phyloP scores from a whole-genome alignment of 352 stramenopile species.

The Elongisporangium prolatum region DNA sequence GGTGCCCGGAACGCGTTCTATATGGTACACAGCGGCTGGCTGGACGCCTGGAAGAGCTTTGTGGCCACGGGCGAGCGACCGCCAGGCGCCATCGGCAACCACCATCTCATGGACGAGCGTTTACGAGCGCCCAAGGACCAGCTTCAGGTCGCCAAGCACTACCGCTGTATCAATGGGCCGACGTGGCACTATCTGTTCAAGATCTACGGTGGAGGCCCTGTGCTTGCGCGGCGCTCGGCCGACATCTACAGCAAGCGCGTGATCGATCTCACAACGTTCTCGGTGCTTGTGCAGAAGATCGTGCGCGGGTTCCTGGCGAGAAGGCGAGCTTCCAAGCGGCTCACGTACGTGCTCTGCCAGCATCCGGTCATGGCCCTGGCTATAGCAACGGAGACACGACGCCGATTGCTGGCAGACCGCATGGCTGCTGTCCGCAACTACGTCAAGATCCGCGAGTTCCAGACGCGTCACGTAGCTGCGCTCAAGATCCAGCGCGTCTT shows the following conservation, averaged over 20 bases:
- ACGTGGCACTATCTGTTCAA: conserved; percentile 45
- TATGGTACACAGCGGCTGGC: conserved; percentile 30
- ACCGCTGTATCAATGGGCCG: conserved; percentile 52
- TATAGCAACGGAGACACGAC: conserved; percentile 12
- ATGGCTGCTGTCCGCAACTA: conserved; percentile 46
- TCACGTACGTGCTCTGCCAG: conserved; percentile 13
- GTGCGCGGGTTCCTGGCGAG: conserved; percentile 52
- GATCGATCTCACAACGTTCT: conserved; percentile 32
- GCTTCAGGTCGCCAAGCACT: conserved; percentile 27
- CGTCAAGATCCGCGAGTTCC: conserved; percentile 48
- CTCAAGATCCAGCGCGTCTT: conserved; percentile 61
- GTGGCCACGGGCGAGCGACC: not conserved
- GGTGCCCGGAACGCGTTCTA: conserved; percentile 24
- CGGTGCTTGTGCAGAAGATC: conserved; percentile 31
- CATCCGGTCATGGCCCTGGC: conserved; percentile 25
- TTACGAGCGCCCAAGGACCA: conserved; percentile 26
- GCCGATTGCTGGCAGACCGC: conserved; percentile 21
- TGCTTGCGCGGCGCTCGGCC: conserved; percentile 34
- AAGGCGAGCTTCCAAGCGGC: conserved; percentile 10
- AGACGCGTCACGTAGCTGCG: conserved; percentile 41
- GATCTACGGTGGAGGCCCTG: conserved; percentile 47
- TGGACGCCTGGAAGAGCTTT: conserved; percentile 34
- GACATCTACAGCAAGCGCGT: conserved; percentile 35
- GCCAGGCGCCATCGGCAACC: not conserved
- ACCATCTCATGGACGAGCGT: not conserved